phyloP scores from a whole-genome alignment of 345 rosid species.

The Syzygium aromaticum region DNA sequence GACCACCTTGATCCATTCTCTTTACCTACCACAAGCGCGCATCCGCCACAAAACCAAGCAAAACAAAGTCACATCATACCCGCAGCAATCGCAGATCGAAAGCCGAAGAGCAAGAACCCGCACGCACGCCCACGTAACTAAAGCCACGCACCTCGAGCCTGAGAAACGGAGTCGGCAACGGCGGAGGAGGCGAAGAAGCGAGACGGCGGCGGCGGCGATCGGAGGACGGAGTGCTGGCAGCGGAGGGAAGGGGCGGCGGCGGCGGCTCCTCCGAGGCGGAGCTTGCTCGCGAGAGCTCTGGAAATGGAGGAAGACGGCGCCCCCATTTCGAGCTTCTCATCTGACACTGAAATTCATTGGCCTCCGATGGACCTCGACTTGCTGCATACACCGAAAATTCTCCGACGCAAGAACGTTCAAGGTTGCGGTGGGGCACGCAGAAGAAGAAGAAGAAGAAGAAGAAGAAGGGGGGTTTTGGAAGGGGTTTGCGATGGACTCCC shows the following conservation, averaged over 20 bases:
- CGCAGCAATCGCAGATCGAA: neutral
- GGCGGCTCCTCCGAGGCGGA: constrained; percentile 12
- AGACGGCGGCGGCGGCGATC: constrained; percentile 9
- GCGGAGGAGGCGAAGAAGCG: constrained; percentile 1
- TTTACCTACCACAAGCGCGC: constrained; percentile 8
- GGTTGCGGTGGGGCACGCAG: too few species aligned
- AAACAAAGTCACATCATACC: neutral
- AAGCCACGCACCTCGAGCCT: constrained; percentile 26
- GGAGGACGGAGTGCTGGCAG: neutral
- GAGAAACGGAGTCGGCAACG: constrained; percentile 9
- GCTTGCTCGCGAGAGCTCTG: constrained; percentile 28
- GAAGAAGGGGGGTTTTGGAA: neutral
- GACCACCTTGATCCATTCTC: constrained; percentile 45
- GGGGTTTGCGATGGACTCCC: neutral
- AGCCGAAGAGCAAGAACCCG: neutral
- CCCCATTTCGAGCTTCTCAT: neutral
- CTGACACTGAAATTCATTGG: neutral
- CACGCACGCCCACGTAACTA: neutral
- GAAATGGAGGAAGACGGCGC: constrained; percentile 30
- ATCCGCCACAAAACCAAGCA: neutral
- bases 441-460: too few species aligned
- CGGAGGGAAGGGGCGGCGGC: constrained; percentile 3
- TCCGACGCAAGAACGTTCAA: neutral
- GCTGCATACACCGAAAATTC: neutral
- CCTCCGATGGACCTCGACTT: neutral